Percentiles rank a stretch among this genome's conserved stretches.
Evolutionary conservation across 331 rosid species (phyloP).

Genomic region (Telfairia occidentalis): DNA sequence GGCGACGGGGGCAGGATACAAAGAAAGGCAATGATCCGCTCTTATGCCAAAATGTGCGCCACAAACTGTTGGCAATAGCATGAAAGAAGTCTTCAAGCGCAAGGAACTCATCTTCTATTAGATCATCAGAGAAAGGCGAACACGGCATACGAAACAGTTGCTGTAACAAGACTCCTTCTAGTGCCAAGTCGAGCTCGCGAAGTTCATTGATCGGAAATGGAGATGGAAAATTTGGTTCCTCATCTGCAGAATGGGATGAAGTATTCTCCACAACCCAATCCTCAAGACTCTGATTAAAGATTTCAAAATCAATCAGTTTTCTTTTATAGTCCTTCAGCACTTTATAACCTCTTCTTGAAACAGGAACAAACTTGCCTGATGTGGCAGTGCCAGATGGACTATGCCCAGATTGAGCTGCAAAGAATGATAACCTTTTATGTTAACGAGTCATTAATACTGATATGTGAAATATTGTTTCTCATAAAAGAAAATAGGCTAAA

Average conservation of each 20-base stretch:
- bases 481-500: background rate
- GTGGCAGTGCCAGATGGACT: conserved; percentile 12
- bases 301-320: conserved; percentile 10
- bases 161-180: conserved; percentile 13
- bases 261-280: conserved; percentile 14
- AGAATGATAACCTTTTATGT: background rate
- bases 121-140: conserved; percentile 1
- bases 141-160: conserved; percentile 17
- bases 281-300: conserved; percentile 9
- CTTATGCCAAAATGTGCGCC: conserved; percentile 15
- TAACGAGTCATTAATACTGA: background rate
- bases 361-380: conserved; percentile 7
- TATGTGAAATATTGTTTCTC: background rate
- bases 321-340: conserved; percentile 10
- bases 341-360: conserved; percentile 10
- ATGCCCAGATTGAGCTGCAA: conserved; percentile 11
- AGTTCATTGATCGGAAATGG: conserved; percentile 7
- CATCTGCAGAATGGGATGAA: conserved; percentile 6
- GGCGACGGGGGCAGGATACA: conserved; percentile 12
- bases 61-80: conserved; percentile 2
- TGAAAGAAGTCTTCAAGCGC: conserved; percentile 18
- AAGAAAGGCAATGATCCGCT: conserved; percentile 14
- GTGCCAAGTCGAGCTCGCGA: conserved; percentile 8
- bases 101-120: conserved; percentile 13
- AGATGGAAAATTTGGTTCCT: conserved; percentile 12